Evolutionary conservation across 2,329 filamentous ascomycete species (phyloP).

Genomic region (Arthrinium phaeospermum): DNA sequence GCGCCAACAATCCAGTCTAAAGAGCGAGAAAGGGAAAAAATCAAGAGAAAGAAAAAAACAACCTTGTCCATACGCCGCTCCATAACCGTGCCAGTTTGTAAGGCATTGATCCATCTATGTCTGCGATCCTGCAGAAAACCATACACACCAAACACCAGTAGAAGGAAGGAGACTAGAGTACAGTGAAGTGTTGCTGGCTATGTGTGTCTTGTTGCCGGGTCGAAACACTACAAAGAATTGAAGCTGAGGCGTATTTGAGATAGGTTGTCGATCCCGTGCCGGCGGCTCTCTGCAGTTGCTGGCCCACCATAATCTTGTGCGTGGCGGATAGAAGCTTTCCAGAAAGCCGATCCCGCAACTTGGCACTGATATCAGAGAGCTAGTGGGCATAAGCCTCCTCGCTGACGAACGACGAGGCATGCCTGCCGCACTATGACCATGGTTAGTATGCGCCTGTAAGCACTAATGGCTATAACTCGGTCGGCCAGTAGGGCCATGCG

Average conservation of each 20-base stretch:
- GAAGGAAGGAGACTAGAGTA: constrained; percentile 2
- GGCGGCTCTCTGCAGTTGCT: constrained; percentile 1
- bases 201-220: neutral
- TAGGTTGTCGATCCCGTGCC: neutral
- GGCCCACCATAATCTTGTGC: neutral
- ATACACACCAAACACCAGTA: neutral
- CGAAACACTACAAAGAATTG: neutral
- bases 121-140: constrained; percentile 5
- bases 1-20: constrained; percentile 7
- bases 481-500: neutral
- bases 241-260: neutral
- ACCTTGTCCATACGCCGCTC: neutral
- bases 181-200: neutral
- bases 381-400: neutral
- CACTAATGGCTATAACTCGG: neutral
- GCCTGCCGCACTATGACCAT: neutral
- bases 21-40: neutral
- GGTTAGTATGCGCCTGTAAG: neutral
- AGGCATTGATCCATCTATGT: constrained; percentile 5
- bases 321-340: constrained; percentile 2
- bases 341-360: neutral
- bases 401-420: neutral
- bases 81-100: constrained; percentile 10
- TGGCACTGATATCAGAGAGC: neutral
- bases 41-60: neutral